Base-by-base conservation (phyloP, 306 rosid genomes). In the Acacia confusa region DNA sequence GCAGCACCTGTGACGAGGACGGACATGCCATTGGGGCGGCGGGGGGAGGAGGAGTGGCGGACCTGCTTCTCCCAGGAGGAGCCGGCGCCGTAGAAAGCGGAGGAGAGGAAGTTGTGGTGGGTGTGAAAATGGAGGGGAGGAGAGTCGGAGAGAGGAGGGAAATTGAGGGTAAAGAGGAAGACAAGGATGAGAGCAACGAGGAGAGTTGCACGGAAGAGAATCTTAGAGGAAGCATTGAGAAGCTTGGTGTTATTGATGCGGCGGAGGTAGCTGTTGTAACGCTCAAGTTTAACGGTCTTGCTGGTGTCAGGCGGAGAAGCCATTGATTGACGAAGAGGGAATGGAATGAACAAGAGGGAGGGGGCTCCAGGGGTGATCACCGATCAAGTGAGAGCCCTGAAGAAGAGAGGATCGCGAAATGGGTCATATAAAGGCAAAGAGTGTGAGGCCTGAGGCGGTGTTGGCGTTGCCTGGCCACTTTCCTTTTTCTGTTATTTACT, bases 241-340 rank as follows among this genome's bases (percentile, higher is more conserved):
- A 96, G 93, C 70, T 91, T 96, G 0, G 99, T 96, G 91, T 92
- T 96, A 79, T 96, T 92, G 7, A 92, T 91, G 47, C 88, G 80
- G 12, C 99, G 77, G 45, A 96, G 72, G 78, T 96, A 96, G 88
- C 97, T 93, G 87, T 96, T 93, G 84, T 96, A 96, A 6, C 98
- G 88, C 72, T 96, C 99, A 0, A 93, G 85, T 84, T 93, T 93
- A 12, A 96, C 40, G 76, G 98, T 93, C 82, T 95, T 95, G 84
- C 99, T 95, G 0, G 94, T 95, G 77, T 95, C 98, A 0, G 98
- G 97, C 2, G 98, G 96, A 7, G 98, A 92, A 30, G 89, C 93
- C 97, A 94, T 94, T 68, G 20, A 16, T 15, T 0, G 1, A 8
- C 0, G 47, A 0, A 53, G 53, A 47, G 0, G 57, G 53, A 19